A percentile compares a stretch with the other conserved stretches of the same genome.
Evolutionary conservation across 176 grass and related monocot genomes (phyloP).

Genomic region (Puccinellia tenuiflora): DNA sequence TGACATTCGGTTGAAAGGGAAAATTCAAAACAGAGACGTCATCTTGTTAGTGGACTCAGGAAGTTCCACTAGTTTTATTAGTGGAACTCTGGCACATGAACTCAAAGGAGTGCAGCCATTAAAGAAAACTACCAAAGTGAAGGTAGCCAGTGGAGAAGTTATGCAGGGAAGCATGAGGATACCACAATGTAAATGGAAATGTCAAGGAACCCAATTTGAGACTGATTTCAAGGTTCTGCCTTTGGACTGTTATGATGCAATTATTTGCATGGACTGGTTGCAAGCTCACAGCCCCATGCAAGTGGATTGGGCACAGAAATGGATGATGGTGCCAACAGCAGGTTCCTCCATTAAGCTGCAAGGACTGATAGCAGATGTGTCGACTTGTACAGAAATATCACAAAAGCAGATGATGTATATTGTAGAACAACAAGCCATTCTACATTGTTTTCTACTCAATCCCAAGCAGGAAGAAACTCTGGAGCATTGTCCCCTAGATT

Average conservation of each 20-base stretch:
- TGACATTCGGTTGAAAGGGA: too few relatives aligned
- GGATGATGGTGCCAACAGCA: too few relatives aligned
- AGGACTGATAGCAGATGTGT: too few relatives aligned
- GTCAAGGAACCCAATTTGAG: not conserved
- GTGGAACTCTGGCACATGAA: not conserved
- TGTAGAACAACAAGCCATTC: too few relatives aligned
- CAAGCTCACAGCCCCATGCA: not conserved
- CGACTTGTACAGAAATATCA: too few relatives aligned
- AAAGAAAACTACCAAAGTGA: not conserved
- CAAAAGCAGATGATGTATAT: too few relatives aligned
- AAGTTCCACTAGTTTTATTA: not conserved
- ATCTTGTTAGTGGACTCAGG: not conserved
- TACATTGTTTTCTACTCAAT: too few relatives aligned
- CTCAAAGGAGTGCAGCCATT: not conserved
- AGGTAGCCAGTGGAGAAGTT: not conserved
- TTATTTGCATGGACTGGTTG: not conserved
- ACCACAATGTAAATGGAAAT: not conserved
- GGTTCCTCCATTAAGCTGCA: too few relatives aligned
- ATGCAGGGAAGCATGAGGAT: not conserved
- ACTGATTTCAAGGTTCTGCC: not conserved
- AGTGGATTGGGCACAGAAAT: not conserved
- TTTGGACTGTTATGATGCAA: not conserved
- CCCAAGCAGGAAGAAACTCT: too few relatives aligned
- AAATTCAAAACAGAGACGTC: not conserved
- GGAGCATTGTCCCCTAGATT: too few relatives aligned